Conservation (phyloP, 2,329 filamentous ascomycete species). For the Monilinia vaccinii-corymbosi region DNA sequence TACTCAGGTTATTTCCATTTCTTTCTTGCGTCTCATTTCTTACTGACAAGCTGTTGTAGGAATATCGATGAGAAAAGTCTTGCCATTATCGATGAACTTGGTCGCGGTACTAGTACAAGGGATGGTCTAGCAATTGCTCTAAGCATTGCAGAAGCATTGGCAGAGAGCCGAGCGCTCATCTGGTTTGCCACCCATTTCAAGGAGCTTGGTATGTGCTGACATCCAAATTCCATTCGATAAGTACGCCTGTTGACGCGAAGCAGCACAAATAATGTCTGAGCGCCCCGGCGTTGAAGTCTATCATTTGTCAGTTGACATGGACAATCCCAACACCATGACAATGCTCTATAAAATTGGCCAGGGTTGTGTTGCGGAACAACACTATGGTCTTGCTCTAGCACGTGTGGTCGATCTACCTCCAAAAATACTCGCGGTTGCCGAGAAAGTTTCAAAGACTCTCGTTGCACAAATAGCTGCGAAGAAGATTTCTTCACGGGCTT, state of each 20-base stretch:
- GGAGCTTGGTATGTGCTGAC: constrained; percentile 48
- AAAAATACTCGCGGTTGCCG: constrained; percentile 58
- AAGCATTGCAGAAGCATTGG: constrained; percentile 78
- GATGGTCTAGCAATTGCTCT: constrained; percentile 87
- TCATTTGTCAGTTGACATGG: constrained; percentile 66
- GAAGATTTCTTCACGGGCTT: constrained; percentile 48
- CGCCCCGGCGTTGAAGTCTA: constrained; percentile 73
- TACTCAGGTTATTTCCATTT: constrained; percentile 46
- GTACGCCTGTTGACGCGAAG: constrained; percentile 3
- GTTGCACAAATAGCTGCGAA: constrained; percentile 47
- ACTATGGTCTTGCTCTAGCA: constrained; percentile 81
- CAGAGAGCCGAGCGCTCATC: constrained; percentile 68
- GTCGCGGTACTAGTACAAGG: constrained; percentile 77
- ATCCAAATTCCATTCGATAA: not conserved
- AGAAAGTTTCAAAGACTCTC: constrained; percentile 54
- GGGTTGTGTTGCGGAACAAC: constrained; percentile 59
- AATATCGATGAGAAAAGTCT: constrained; percentile 72
- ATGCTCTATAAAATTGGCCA: constrained; percentile 82
- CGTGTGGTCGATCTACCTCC: constrained; percentile 64
- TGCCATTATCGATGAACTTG: constrained; percentile 84
- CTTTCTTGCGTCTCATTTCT: not conserved
- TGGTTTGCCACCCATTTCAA: constrained; percentile 95
- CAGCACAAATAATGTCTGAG: constrained; percentile 62
- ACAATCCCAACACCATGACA: constrained; percentile 51
- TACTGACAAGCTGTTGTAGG: constrained; percentile 27